Evolutionary conservation across 2,329 filamentous ascomycete species (phyloP).

Genomic region (Ceratocystis ficicola): DNA sequence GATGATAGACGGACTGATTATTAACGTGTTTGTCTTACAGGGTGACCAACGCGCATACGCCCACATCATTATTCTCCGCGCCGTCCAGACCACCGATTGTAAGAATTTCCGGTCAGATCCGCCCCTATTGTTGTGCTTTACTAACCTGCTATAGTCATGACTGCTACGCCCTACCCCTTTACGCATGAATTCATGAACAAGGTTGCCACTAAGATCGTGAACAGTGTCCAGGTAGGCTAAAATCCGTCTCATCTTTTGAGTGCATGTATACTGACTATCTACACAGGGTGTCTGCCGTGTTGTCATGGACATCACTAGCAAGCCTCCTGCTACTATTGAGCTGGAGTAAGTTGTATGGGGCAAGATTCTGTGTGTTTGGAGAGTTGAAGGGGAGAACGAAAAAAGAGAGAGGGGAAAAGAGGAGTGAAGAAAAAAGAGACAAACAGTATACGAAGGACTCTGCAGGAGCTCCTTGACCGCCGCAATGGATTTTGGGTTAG

Average conservation of each 20-base stretch:
- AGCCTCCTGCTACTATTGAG: constrained; percentile 62
- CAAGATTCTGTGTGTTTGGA: too few relatives aligned
- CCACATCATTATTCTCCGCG: constrained; percentile 32
- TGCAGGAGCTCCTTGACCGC: not conserved
- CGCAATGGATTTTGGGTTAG: constrained; percentile 12
- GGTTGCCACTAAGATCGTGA: constrained; percentile 57
- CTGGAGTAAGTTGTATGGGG: constrained; percentile 43
- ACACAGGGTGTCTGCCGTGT: constrained; percentile 36
- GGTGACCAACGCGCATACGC: constrained; percentile 54
- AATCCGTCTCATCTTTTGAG: constrained; percentile 51
- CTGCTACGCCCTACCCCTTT: constrained; percentile 57
- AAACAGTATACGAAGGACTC: not conserved
- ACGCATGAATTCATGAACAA: constrained; percentile 51
- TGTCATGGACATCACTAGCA: constrained; percentile 38
- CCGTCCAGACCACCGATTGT: constrained; percentile 33
- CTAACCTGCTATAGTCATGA: constrained; percentile 45
- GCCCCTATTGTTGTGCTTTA: not conserved
- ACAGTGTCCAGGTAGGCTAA: constrained; percentile 37
- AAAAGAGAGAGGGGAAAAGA: not conserved
- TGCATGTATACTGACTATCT: constrained; percentile 44
- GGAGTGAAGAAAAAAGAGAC: not conserved
- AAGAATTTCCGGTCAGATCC: constrained; percentile 2
- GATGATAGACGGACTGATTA: constrained; percentile 3
- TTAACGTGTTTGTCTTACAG: constrained; percentile 22
- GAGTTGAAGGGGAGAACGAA: not conserved